phyloP scores from a whole-genome alignment of 1,284 basidiomycete species.

The Pascua sp. region DNA sequence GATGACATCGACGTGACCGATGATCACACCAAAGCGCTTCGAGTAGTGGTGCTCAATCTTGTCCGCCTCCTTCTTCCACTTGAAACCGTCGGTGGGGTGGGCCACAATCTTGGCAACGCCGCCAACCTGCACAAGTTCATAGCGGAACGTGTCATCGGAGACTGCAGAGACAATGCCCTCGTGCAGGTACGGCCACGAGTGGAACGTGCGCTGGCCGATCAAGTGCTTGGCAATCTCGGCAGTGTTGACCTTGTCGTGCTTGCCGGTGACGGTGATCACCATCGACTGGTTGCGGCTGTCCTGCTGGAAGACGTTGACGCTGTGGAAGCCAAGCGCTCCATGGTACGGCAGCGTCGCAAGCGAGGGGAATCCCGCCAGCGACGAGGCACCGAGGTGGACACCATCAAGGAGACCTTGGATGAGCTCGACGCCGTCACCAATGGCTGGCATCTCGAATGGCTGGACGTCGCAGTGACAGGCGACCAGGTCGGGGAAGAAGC shows the following conservation, averaged over 20 bases:
- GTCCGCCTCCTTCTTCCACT: constrained; percentile 76
- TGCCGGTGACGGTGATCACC: constrained; percentile 78
- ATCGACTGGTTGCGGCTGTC: constrained; percentile 90
- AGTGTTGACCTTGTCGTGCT: constrained; percentile 62
- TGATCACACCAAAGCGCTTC: constrained; percentile 82
- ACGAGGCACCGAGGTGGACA: constrained; percentile 77
- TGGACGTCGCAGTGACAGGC: constrained; percentile 75
- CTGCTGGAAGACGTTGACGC: constrained; percentile 88
- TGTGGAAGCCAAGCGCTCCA: constrained; percentile 73
- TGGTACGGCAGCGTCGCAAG: constrained; percentile 82
- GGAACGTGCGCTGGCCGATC: constrained; percentile 73
- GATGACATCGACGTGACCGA: constrained; percentile 73
- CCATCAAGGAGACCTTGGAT: constrained; percentile 84
- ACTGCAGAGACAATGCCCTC: constrained; percentile 85
- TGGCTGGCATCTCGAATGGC: constrained; percentile 78
- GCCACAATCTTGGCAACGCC: constrained; percentile 59
- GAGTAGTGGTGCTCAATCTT: constrained; percentile 80
- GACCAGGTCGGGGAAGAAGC: constrained; percentile 89
- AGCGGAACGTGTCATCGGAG: constrained; percentile 83
- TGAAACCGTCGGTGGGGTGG: constrained; percentile 65
- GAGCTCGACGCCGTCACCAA: constrained; percentile 75
- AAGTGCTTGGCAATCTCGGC: constrained; percentile 71
- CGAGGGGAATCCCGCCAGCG: constrained; percentile 93
- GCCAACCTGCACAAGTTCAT: constrained; percentile 63
- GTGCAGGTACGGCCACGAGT: constrained; percentile 90